Evolutionary conservation across 768 basidiomycete species (phyloP).

Genomic region (Paxillus ammoniavirescens): DNA sequence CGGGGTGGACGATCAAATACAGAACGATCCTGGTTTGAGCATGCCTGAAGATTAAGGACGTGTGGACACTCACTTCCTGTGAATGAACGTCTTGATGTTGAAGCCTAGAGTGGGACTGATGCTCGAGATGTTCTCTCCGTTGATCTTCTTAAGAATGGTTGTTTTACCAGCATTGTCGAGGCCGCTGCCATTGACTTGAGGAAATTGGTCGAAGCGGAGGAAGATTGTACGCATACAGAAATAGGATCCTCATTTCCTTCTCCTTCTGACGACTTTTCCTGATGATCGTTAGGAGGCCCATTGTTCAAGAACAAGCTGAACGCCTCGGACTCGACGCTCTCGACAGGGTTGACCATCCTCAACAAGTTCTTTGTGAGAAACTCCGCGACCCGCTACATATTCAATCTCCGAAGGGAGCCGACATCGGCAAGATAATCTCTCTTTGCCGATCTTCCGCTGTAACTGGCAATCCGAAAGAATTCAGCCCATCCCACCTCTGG

Average conservation of each 20-base stretch:
- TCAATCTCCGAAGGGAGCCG: constrained; percentile 11
- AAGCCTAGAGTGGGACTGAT: constrained; percentile 96
- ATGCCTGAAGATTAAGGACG: constrained; percentile 18
- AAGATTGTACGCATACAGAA: constrained; percentile 58
- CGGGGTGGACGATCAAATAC: constrained; percentile 18
- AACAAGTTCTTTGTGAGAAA: neutral
- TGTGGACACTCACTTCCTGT: constrained; percentile 67
- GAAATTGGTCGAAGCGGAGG: constrained; percentile 3
- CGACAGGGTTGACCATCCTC: neutral
- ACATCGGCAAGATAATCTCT: constrained; percentile 16
- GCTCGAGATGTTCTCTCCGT: constrained; percentile 83
- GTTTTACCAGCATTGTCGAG: constrained; percentile 99
- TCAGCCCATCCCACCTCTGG: too few relatives aligned
- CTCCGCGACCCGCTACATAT: constrained; percentile 6
- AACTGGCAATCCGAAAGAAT: too few relatives aligned
- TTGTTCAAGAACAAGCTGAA: constrained; percentile 26
- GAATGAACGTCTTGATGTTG: constrained; percentile 96
- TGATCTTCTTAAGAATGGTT: constrained; percentile 93
- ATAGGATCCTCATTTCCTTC: constrained; percentile 93
- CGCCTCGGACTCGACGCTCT: neutral
- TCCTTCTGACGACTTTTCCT: constrained; percentile 95
- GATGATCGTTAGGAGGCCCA: constrained; percentile 97
- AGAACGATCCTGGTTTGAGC: constrained; percentile 23
- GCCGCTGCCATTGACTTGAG: constrained; percentile 55
- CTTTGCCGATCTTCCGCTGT: too few relatives aligned